phyloP scores from a whole-genome alignment of 1,284 basidiomycete genomes.

The Ustilago lituana region DNA sequence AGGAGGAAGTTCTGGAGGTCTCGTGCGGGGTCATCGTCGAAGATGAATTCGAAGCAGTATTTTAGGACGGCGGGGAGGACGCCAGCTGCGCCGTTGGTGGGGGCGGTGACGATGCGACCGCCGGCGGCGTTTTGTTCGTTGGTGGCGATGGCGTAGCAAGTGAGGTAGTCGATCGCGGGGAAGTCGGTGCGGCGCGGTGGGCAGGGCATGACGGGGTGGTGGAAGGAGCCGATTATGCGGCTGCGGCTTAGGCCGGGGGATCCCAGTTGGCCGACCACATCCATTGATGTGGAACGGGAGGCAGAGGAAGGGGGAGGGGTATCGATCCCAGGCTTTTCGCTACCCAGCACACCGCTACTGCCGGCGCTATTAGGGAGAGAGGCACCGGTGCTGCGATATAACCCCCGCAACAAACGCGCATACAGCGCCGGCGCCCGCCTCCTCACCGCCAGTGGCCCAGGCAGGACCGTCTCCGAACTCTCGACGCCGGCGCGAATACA shows the following conservation, averaged over 20 bases:
- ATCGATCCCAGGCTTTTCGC: constrained; percentile 26
- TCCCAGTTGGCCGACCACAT: constrained; percentile 7
- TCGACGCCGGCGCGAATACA: constrained; percentile 90
- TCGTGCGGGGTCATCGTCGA: constrained; percentile 80
- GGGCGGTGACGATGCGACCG: constrained; percentile 91
- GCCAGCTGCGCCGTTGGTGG: constrained; percentile 79
- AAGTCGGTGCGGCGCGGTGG: constrained; percentile 79
- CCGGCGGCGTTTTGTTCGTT: constrained; percentile 85
- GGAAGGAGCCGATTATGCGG: constrained; percentile 77
- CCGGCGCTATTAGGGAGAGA: constrained; percentile 15
- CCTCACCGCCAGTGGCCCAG: constrained; percentile 75
- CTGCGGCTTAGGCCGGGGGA: neutral
- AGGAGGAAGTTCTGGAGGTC: constrained; percentile 85
- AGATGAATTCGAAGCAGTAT: constrained; percentile 83
- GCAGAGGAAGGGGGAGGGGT: neutral
- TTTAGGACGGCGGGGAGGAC: constrained; percentile 88
- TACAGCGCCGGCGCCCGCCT: constrained; percentile 68
- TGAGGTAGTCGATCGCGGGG: constrained; percentile 92
- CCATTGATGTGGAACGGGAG: too few relatives aligned
- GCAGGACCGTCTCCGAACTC: constrained; percentile 78
- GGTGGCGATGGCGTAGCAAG: constrained; percentile 67
- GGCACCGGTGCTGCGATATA: constrained; percentile 60
- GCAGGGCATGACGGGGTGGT: constrained; percentile 77
- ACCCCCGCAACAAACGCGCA: constrained; percentile 85
- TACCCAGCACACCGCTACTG: too few relatives aligned